These are phyloP conservation scores for Stromatinia cepivora DNA, from an alignment of 2,329 filamentous ascomycete species.

Conservation along the genomic window DNA sequence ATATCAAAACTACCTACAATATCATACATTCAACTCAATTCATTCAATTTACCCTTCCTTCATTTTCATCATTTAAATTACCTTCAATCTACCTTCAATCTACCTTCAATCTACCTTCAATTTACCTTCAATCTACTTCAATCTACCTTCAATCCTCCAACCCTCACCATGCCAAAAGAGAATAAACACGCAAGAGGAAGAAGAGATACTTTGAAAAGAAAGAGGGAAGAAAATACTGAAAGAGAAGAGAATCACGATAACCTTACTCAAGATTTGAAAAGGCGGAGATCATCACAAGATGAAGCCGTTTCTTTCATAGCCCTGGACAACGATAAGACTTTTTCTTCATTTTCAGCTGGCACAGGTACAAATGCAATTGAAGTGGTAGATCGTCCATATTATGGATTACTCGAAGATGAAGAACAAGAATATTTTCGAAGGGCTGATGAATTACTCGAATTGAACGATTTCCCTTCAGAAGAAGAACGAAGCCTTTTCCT, in stretches of 20 bases:
- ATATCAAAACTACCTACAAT: too few species aligned
- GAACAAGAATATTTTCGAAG: conserved; percentile 95
- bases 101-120: background rate
- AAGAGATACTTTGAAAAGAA: conserved; percentile 52
- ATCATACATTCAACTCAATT: background rate
- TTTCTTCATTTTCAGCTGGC: conserved; percentile 14
- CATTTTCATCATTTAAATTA: too few species aligned
- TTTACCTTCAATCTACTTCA: background rate
- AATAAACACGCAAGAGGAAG: conserved; percentile 58
- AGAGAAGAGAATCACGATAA: conserved; percentile 43
- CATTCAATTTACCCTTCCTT: background rate
- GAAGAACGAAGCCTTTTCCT: conserved; percentile 74
- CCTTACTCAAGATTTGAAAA: conserved; percentile 45
- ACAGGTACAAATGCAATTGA: conserved; percentile 31
- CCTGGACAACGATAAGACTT: conserved; percentile 29
- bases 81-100: background rate
- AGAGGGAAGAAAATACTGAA: conserved; percentile 44
- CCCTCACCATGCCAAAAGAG: conserved; percentile 56
- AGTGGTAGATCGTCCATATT: conserved; percentile 57
- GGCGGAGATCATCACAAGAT: conserved; percentile 31
- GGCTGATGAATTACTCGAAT: conserved; percentile 84
- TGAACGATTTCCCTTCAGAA: conserved; percentile 78
- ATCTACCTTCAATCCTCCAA: background rate
- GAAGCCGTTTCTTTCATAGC: conserved; percentile 26
- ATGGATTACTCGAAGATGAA: conserved; percentile 86